These are phyloP conservation scores for Tulasnella sp. DNA, from an alignment of 768 basidiomycete species.

Conservation along the genomic window DNA sequence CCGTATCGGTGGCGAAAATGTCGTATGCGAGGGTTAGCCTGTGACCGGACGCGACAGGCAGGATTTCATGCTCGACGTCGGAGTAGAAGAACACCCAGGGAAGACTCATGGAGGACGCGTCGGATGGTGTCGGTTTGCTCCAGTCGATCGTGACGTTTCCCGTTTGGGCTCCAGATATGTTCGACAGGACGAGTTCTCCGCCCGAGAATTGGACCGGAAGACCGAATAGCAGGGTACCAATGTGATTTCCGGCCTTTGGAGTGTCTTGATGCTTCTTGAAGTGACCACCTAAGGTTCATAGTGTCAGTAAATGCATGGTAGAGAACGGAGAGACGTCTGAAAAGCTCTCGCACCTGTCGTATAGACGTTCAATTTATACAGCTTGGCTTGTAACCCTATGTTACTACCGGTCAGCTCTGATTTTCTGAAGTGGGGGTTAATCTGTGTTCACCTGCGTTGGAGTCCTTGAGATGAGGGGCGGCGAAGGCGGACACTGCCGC, in stretches of 20 bases:
- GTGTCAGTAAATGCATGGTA: too few species aligned
- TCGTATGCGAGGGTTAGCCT: slow-evolving; percentile 51
- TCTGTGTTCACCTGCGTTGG: background rate
- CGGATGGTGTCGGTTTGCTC: background rate
- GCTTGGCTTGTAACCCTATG: background rate
- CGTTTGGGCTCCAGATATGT: slow-evolving; percentile 28
- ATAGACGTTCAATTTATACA: slow-evolving; percentile 32
- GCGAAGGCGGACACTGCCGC: background rate
- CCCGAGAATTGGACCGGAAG: slow-evolving; percentile 55
- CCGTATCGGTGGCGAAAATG: slow-evolving; percentile 33
- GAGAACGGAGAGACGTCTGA: too few species aligned
- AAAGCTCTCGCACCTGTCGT: background rate
- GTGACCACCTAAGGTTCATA: slow-evolving; percentile 45
- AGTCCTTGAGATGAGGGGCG: background rate
- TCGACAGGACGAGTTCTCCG: slow-evolving; percentile 49
- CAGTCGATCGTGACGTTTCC: slow-evolving; percentile 23
- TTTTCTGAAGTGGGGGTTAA: background rate
- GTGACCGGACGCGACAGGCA: slow-evolving; percentile 49
- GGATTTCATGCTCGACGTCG: slow-evolving; percentile 54
- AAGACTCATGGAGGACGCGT: slow-evolving; percentile 30
- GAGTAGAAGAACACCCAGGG: slow-evolving; percentile 52
- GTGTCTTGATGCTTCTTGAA: slow-evolving; percentile 59
- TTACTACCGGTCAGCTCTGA: background rate
- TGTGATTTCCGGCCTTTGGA: slow-evolving; percentile 50
- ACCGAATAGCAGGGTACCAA: slow-evolving; percentile 58